Base-by-base conservation (phyloP, 345 rosid species). In the Sonneratia caseolaris region DNA sequence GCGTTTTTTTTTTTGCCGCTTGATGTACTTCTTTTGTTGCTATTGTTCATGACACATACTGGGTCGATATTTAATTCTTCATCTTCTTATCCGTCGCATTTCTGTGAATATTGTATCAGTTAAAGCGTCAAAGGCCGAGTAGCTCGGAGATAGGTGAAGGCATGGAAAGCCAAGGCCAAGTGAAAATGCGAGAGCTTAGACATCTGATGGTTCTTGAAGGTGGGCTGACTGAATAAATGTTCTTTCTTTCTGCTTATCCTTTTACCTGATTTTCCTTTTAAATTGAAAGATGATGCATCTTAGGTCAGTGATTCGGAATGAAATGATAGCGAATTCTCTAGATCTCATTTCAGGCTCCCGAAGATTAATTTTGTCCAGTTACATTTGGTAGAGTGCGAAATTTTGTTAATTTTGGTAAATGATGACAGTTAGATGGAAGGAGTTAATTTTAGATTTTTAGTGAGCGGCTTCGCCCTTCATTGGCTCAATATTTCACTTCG, bases 61-160 rank as follows among this genome's bases (percentile, higher is more conserved):
- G 16, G 27, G 15, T 61, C 6, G 66, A 24, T 3, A 27, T 9
- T 27, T 9, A 15, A 12, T 62, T 62, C 37, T 12, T 62, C 18
- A 1, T 32, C 18, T 62, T 14, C 66, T 62, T 62, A 24, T 62
- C 27, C 7, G 4, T 62, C 5, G 37, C 16, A 27, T 3, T 62
- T 27, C 37, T 62, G 37, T 62, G 19, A 62, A 22, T 22, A 9
- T 59, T 62, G 57, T 61, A 42, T 45, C 66, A 83, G 92, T 70
- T 70, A 68, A 56, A 59, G 22, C 81, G 79, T 2, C 81, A 80
- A 71, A 80, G 84, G 74, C 77, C 80, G 62, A 69, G 77, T 47
- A 53, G 61, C 81, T 19, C 66, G 66, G 79, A 76, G 62, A 70
- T 75, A 65, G 73, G n/a, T 21, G 64, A 75, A 22, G 82, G 79